Percentiles rank a stretch among this genome's conserved stretches.
Conservation (phyloP, 2,329 filamentous ascomycete genomes). For the Aspergillus brasiliensis region DNA sequence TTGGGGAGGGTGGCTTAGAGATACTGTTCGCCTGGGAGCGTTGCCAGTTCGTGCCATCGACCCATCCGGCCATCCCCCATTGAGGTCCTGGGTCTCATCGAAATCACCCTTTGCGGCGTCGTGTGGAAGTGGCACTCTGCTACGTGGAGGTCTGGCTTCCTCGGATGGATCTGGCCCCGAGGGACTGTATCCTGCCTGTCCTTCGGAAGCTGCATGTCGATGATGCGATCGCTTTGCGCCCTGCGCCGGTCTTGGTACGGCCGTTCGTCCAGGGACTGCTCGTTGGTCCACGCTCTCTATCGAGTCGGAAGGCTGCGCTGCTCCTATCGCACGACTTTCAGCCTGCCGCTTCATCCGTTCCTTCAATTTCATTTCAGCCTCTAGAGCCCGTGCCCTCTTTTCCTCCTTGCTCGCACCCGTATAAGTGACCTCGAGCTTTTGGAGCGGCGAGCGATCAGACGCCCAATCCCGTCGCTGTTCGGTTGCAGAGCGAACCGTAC, state of each 20-base stretch:
- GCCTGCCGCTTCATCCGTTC: conserved; percentile 50
- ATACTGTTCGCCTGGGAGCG: conserved; percentile 30
- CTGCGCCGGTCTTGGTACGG: conserved; percentile 16
- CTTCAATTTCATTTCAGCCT: conserved; percentile 73
- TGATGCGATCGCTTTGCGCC: conserved; percentile 21
- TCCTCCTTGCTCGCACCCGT: conserved; percentile 95
- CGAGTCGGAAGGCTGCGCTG: background rate
- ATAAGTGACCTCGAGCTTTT: conserved; percentile 88
- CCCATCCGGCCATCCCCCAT: conserved; percentile 1
- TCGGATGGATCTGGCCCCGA: conserved; percentile 11
- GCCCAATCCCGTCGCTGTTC: conserved; percentile 59
- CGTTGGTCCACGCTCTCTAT: background rate
- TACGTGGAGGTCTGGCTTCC: conserved; percentile 14
- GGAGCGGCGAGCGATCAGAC: conserved; percentile 82
- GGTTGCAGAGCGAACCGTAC: conserved; percentile 31
- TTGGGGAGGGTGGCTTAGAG: conserved; percentile 21
- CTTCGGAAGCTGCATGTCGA: conserved; percentile 13
- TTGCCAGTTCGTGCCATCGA: conserved; percentile 19
- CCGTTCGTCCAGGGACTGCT: background rate
- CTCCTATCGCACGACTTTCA: conserved; percentile 12
- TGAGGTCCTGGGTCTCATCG: conserved; percentile 26
- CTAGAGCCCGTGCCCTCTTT: conserved; percentile 79
- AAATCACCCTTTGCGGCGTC: conserved; percentile 20
- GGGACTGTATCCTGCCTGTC: conserved; percentile 15
- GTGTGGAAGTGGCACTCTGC: conserved; percentile 21